These are phyloP conservation scores for Aegle marmelos DNA, from an alignment of 345 rosid species.

Conservation along the genomic window DNA sequence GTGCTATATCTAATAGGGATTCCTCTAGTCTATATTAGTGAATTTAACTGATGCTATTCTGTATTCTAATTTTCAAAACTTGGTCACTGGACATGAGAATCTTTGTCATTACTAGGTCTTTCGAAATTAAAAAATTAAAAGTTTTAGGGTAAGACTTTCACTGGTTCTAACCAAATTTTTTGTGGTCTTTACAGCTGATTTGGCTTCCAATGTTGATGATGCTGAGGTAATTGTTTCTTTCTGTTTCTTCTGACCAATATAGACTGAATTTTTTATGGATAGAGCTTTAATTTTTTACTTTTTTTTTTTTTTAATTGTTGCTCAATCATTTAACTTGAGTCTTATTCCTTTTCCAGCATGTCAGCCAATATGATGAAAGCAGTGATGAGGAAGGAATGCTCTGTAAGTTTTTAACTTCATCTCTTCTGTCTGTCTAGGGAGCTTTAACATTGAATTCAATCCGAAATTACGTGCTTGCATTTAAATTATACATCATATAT, in stretches of 20 bases:
- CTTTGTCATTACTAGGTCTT: not conserved
- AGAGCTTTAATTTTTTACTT: not conserved
- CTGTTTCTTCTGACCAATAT: not conserved
- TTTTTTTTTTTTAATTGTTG: not conserved
- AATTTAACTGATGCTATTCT: not conserved
- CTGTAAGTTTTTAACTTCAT: conserved; percentile 54
- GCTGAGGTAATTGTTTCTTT: conserved; percentile 40
- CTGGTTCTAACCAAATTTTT: conserved; percentile 15
- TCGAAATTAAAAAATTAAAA: not conserved
- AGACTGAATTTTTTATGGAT: not conserved
- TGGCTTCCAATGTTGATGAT: conserved; percentile 54
- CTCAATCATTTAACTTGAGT: conserved; percentile 1
- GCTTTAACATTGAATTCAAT: not conserved
- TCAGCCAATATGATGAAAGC: conserved; percentile 56
- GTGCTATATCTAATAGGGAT: not conserved
- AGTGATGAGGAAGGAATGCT: conserved; percentile 93
- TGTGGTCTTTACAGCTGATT: conserved; percentile 56
- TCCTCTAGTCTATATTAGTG: not conserved
- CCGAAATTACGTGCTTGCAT: not conserved
- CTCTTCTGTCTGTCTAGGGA: not conserved
- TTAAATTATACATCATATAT: not conserved
- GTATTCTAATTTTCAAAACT: not conserved
- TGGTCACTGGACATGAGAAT: not conserved
- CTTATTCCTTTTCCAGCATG: conserved; percentile 47
- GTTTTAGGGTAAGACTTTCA: not conserved